A percentile compares a stretch with the other conserved stretches of the same genome.
Conservation (phyloP, 345 rosid species). For the Eucalyptus cloeziana region DNA sequence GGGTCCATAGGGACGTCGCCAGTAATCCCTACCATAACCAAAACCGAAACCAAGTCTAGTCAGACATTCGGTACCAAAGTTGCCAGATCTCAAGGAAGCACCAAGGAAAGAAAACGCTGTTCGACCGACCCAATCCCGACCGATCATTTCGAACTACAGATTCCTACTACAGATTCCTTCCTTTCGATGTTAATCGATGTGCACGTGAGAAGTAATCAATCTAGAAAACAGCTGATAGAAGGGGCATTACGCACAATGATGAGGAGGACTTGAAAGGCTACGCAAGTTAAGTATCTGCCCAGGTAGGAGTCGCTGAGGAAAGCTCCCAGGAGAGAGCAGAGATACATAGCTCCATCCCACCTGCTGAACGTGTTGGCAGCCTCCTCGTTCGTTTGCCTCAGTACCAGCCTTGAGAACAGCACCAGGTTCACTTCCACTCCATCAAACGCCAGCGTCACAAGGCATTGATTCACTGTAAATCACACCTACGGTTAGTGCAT, state of each 20-base stretch:
- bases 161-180: neutral
- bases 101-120: neutral
- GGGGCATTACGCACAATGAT: neutral
- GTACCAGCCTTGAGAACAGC: neutral
- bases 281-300: conserved; percentile 23
- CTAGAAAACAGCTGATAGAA: neutral
- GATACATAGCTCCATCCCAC: conserved; percentile 5
- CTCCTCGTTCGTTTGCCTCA: neutral
- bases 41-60: neutral
- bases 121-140: neutral
- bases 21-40: neutral
- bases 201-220: neutral
- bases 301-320: conserved; percentile 20
- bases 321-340: conserved; percentile 28
- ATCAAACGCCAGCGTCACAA: neutral
- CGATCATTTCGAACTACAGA: neutral
- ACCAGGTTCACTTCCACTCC: neutral
- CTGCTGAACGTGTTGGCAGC: neutral
- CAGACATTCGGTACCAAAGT: neutral
- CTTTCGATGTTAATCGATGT: neutral
- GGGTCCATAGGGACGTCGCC: neutral
- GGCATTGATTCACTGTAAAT: neutral
- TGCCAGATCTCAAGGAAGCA: neutral
- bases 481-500: neutral
- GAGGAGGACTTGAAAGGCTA: conserved; percentile 14